Base-by-base conservation (phyloP, 1,284 basidiomycete species). In the Melampsora larici-populina region DNA sequence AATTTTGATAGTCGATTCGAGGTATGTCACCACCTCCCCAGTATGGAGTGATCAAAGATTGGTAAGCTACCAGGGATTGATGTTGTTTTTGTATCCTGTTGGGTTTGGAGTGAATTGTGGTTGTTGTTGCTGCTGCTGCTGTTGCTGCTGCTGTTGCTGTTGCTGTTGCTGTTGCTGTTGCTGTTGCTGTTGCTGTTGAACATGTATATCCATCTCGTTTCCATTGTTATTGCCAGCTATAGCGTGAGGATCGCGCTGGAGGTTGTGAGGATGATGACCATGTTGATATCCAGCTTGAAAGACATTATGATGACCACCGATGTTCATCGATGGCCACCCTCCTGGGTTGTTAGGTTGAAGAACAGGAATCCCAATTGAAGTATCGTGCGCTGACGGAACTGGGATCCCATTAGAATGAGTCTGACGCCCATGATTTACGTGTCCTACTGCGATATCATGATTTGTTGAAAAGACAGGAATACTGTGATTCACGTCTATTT, bases 171-270 rank as follows among this genome's bases (percentile, higher is more conserved):
- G n/a, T n/a, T n/a, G n/a, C n/a, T 40, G 40, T 21, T 11, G 26
- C n/a, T 11, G 51, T 58, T 11, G 51, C n/a, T 17, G 51, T n/a
- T 58, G 51, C n/a, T 55, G 46, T 29, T 75, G 73, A n/a, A 75
- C 73, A 26, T 68, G 64, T 48, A 75, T 75, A 48, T 75, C 73
- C 63, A 75, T 68, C 33, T 75, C 64, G 24, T 18, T n/a, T 31
- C 29, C 9, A 55, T 60, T 72, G 70, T n/a, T 74, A 48, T 18
- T 66, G 72, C n/a, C 13, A 40, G 40, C 40, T 40, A 8, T 40
- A 40, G 40, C 9, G 9, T 40, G 40, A 40, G 40, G 51, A 58
- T 58, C 26, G n/a, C 26, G 51, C 9, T 58, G 21, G 13, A 58
- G 51, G 26, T 58, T 58, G 18, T n/a, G 26, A 58, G 21, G n/a